Evolutionary conservation across 2,329 filamentous ascomycete genomes (phyloP), one percentile per base, ranked within the genome.

Genomic region (Rhytidhysteron rufulum): DNA sequence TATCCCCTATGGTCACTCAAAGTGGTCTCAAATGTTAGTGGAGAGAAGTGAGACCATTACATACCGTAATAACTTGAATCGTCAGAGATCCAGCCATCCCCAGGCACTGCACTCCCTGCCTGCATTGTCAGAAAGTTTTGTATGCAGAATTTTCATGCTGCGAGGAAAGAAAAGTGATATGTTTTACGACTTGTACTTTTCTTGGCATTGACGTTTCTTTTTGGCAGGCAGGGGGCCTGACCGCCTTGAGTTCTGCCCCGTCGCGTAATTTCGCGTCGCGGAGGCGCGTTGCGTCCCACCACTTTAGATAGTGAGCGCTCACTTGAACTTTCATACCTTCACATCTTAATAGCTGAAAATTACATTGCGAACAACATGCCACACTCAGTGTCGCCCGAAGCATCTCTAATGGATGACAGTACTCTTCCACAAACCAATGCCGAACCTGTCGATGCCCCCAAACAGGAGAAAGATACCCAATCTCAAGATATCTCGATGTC

Each of bases 1-100:
- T n/a, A n/a, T n/a, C n/a, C n/a, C n/a, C n/a, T n/a, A n/a, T n/a
- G n/a, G n/a, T n/a, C n/a, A n/a, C n/a, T n/a, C n/a, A n/a, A n/a
- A n/a, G n/a, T n/a, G n/a, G n/a, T n/a, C n/a, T n/a, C n/a, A n/a
- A n/a, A n/a, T n/a, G n/a, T n/a, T n/a, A 31, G 13, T 13, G 13
- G 7, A 27, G 24, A 27, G 13, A 13, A 27, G 13, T 27, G 7
- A 8, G 24, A 27, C 7, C 13, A 7, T 27, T 19, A 47, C 56
- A 42, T 60, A 72, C 69, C 70, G 42, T 67, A 67, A 51, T 72
- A 71, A 50, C 62, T 66, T 19, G 68, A 70, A 16, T 72, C 70
- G 42, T 71, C 68, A 5, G 57, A 63, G 24, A 68, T 55, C 49
- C 58, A 65, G 21, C 58, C 65, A 19, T 60, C 49, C 4, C 51